Percentiles rank a stretch among this genome's conserved stretches.
Evolutionary conservation across 805 yeast species (phyloP).

Genomic region (Komagataella pastoris): DNA sequence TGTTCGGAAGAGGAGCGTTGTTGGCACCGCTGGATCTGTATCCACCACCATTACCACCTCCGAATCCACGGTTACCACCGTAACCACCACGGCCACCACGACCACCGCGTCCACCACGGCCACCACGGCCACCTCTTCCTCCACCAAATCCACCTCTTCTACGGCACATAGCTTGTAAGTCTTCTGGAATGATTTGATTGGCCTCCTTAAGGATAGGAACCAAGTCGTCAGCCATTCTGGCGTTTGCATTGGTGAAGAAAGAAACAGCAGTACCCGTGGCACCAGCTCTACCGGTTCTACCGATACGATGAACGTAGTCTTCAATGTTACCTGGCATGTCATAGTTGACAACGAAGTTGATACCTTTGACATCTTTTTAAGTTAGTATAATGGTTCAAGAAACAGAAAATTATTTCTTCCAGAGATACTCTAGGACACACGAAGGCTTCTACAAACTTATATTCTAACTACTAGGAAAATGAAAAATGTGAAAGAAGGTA

Average conservation of each 20-base stretch:
- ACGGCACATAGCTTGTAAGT: conserved; percentile 62
- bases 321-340: conserved; percentile 98
- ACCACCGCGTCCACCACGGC: conserved; percentile 33
- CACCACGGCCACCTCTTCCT: conserved; percentile 42
- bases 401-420: neutral
- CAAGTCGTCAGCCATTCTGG: conserved; percentile 81
- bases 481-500: neutral
- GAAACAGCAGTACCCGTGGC: conserved; percentile 91
- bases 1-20: conserved; percentile 30
- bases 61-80: conserved; percentile 10
- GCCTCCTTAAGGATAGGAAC: conserved; percentile 91
- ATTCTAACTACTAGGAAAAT: neutral
- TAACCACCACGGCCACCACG: conserved; percentile 30
- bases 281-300: conserved; percentile 99
- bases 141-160: conserved; percentile 52
- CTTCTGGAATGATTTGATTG: conserved; percentile 78
- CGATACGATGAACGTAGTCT: conserved; percentile 97
- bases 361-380: conserved; percentile 88
- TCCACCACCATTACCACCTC: conserved; percentile 21
- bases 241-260: conserved; percentile 79
- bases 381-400: neutral
- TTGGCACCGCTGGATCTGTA: conserved; percentile 27
- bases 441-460: neutral
- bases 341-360: conserved; percentile 82
- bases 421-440: neutral